Evolutionary conservation across 768 basidiomycete species (phyloP).

Genomic region (Lepiota brunneoincarnata): DNA sequence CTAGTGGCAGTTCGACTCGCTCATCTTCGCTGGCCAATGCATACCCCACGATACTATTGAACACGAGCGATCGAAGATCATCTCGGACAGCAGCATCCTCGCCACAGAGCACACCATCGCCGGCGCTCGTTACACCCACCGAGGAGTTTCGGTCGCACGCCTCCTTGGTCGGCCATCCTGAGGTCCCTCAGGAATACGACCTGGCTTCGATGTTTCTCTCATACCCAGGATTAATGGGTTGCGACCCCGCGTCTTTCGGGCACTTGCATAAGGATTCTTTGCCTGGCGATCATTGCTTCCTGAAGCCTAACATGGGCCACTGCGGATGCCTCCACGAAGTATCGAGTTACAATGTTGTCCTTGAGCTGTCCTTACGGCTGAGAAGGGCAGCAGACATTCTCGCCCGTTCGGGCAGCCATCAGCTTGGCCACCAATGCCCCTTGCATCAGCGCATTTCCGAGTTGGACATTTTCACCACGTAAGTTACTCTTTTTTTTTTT

Average conservation of each 20-base stretch:
- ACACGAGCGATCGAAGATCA: constrained; percentile 25
- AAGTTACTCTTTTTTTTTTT: background rate
- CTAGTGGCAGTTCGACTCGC: constrained; percentile 12
- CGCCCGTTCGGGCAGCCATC: constrained; percentile 41
- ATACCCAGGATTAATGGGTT: constrained; percentile 27
- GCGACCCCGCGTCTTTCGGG: constrained; percentile 19
- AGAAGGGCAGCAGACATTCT: constrained; percentile 57
- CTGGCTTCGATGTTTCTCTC: constrained; percentile 38
- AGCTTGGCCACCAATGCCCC: constrained; percentile 32
- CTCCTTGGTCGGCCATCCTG: constrained; percentile 21
- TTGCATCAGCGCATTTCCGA: constrained; percentile 46
- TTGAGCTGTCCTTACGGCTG: constrained; percentile 64
- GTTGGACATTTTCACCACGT: constrained; percentile 21
- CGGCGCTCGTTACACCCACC: constrained; percentile 42
- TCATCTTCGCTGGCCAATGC: constrained; percentile 17
- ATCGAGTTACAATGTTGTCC: constrained; percentile 51
- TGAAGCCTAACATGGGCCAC: constrained; percentile 32
- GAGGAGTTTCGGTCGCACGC: constrained; percentile 38
- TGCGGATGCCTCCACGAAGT: constrained; percentile 60
- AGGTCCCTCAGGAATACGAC: constrained; percentile 36
- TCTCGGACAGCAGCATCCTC: constrained; percentile 28
- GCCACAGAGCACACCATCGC: constrained; percentile 35
- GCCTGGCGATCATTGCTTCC: constrained; percentile 23
- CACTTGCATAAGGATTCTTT: constrained; percentile 12
- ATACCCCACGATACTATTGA: constrained; percentile 19